Conservation (phyloP, 164 flowering plant species). For the Nymphaea thermarum region DNA sequence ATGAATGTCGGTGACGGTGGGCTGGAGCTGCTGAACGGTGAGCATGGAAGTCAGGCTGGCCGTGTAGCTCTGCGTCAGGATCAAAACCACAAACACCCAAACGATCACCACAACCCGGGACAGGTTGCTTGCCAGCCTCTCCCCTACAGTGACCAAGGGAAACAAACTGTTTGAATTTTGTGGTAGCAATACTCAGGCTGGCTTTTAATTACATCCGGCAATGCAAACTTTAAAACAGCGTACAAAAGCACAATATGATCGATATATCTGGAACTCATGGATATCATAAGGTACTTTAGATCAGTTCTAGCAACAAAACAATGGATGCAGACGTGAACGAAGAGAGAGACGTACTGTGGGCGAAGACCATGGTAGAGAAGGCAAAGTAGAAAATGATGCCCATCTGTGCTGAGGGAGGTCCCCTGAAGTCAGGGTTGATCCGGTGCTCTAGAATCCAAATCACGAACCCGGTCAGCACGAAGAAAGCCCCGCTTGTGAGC, state of each 20-base stretch:
- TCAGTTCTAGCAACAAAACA: background rate
- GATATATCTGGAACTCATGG: background rate
- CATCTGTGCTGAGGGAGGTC: background rate
- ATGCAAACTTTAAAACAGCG: background rate
- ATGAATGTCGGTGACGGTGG: slow-evolving; percentile 20
- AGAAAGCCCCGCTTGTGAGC: background rate
- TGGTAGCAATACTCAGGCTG: no score
- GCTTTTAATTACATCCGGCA: no score
- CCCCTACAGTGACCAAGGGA: slow-evolving; percentile 14
- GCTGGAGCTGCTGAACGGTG: slow-evolving; percentile 31
- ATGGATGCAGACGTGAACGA: no score
- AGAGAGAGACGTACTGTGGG: slow-evolving; percentile 2
- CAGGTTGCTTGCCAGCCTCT: slow-evolving; percentile 28
- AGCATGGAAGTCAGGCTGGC: slow-evolving; percentile 31
- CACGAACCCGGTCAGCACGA: slow-evolving; percentile 1
- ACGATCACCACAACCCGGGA: slow-evolving; percentile 30
- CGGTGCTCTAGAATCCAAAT: slow-evolving; percentile 5
- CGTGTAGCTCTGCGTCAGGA: slow-evolving; percentile 34
- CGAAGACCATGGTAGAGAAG: slow-evolving; percentile 6
- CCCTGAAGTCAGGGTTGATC: slow-evolving; percentile 3
- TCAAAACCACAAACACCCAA: slow-evolving; percentile 42
- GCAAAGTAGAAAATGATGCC: slow-evolving; percentile 4
- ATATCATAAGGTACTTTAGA: background rate
- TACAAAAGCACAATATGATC: background rate
- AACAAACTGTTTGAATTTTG: no score